phyloP scores from a whole-genome alignment of 768 basidiomycete genomes.

The Leccinum imitatum region DNA sequence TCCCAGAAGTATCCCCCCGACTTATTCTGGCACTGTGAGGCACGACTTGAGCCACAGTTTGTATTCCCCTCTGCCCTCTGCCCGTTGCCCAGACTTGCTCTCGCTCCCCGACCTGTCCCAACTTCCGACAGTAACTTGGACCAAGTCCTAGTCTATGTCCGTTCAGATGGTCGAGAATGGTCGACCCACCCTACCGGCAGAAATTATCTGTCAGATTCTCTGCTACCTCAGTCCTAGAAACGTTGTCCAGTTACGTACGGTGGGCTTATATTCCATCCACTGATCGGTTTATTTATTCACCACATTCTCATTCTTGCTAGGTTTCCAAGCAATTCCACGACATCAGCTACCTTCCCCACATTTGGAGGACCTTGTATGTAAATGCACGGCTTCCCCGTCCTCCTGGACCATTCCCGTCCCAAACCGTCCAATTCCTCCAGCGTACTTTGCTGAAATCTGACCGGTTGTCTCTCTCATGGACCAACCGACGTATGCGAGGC shows the following conservation, averaged over 20 bases:
- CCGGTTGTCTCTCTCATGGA: background rate
- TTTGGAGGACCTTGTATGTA: background rate
- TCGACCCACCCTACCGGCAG: background rate
- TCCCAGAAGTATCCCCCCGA: too few relatives aligned
- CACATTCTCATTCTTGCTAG: background rate
- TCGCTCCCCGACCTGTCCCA: too few relatives aligned
- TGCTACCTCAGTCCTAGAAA: background rate
- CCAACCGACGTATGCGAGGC: background rate
- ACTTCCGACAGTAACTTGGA: too few relatives aligned
- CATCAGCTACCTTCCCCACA: background rate
- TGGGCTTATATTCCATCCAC: background rate
- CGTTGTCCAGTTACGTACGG: background rate
- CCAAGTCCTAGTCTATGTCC: too few relatives aligned
- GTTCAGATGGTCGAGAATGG: background rate
- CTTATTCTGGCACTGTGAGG: too few relatives aligned
- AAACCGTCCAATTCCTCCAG: background rate
- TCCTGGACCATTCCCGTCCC: background rate
- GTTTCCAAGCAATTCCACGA: background rate
- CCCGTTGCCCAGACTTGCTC: too few relatives aligned
- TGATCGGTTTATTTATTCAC: background rate
- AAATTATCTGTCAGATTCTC: background rate
- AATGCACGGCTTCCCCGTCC: background rate
- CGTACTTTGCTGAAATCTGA: background rate
- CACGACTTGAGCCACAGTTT: too few relatives aligned
- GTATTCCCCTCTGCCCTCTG: too few relatives aligned